A percentile compares a stretch with the other conserved stretches of the same genome.
phyloP scores from a whole-genome alignment of 352 stramenopile genomes.

The Phytophthora quininea region DNA sequence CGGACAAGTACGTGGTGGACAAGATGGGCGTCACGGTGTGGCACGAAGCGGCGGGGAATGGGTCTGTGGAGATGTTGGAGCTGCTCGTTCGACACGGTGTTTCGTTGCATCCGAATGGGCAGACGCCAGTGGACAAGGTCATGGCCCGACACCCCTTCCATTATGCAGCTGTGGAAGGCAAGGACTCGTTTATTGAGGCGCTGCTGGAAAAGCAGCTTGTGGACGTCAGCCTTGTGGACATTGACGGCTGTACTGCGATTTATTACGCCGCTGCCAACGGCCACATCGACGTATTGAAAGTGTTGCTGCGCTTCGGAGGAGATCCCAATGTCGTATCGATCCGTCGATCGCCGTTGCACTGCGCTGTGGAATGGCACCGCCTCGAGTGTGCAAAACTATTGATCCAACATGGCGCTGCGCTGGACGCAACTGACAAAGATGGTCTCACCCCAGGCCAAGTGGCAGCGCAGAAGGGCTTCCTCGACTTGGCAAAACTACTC shows the following conservation, averaged over 20 bases:
- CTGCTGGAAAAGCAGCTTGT: conserved; percentile 64
- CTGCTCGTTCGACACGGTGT: conserved; percentile 61
- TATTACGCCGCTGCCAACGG: conserved; percentile 82
- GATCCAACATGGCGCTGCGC: conserved; percentile 41
- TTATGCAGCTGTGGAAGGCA: conserved; percentile 78
- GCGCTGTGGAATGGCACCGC: conserved; percentile 76
- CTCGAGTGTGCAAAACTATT: conserved; percentile 64
- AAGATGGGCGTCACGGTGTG: conserved; percentile 84
- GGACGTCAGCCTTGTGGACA: conserved; percentile 68
- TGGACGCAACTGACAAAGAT: conserved; percentile 48
- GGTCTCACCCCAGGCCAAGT: conserved; percentile 41
- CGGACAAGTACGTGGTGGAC: conserved; percentile 67
- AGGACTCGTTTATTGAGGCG: conserved; percentile 54
- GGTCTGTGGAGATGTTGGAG: conserved; percentile 60
- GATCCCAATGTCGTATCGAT: conserved; percentile 68
- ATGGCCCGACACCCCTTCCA: conserved; percentile 86
- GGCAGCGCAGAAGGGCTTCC: conserved; percentile 44
- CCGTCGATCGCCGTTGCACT: conserved; percentile 73
- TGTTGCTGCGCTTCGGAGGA: conserved; percentile 50
- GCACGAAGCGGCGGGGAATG: conserved; percentile 77
- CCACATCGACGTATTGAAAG: conserved; percentile 52
- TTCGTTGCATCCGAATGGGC: conserved; percentile 42
- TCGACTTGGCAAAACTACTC: conserved; percentile 24
- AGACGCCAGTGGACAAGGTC: conserved; percentile 71
- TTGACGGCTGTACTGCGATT: conserved; percentile 67